These are phyloP conservation scores for Teratosphaeria gauchensis DNA, from an alignment of 2,329 filamentous ascomycete species.

Conservation along the genomic window DNA sequence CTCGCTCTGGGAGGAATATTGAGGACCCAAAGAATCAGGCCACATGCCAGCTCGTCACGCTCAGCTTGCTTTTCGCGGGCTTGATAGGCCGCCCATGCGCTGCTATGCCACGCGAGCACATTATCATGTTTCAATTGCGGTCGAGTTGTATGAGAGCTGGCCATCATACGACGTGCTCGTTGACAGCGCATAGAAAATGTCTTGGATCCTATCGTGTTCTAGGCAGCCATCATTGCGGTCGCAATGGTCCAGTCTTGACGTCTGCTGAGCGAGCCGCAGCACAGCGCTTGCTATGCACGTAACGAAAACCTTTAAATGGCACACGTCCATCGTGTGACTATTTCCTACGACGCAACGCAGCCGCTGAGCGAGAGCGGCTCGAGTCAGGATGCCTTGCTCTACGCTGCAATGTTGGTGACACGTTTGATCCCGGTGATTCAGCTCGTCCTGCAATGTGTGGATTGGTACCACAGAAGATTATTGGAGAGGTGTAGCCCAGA, in stretches of 20 bases:
- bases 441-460: not conserved
- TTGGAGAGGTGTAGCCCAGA: not conserved
- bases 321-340: not conserved
- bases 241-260: not conserved
- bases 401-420: not conserved
- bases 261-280: not conserved
- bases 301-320: not conserved
- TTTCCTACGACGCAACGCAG: not conserved
- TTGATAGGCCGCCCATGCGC: not conserved
- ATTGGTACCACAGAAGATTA: not conserved
- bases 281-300: not conserved
- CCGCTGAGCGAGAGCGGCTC: not conserved
- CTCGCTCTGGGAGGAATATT: not conserved
- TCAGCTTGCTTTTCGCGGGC: not conserved
- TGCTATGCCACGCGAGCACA: not conserved
- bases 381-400: not conserved
- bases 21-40: not conserved
- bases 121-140: not conserved
- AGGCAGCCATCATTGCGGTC: not conserved
- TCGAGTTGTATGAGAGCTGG: not conserved
- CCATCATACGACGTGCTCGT: not conserved
- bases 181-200: not conserved
- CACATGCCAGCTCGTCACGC: not conserved
- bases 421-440: not conserved
- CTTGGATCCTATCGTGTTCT: not conserved